These are phyloP conservation scores for Penicillium parvum DNA, from an alignment of 495 filamentous ascomycete species.

Conservation along the genomic window DNA sequence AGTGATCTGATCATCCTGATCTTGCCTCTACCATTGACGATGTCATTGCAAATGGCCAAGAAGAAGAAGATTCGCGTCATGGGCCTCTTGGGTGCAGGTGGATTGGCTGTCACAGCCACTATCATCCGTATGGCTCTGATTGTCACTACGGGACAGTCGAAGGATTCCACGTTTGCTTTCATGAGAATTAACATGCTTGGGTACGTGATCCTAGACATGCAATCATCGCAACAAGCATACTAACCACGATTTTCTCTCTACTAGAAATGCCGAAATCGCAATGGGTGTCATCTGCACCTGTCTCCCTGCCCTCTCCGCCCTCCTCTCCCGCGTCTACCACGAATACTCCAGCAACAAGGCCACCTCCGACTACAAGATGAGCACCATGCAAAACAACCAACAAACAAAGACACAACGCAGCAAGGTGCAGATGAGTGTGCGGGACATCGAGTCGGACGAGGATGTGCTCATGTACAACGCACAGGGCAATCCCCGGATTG, in stretches of 20 bases:
- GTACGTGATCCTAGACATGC: constrained; percentile 12
- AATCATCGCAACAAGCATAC: background rate
- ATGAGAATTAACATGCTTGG: constrained; percentile 36
- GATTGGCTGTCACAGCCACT: constrained; percentile 35
- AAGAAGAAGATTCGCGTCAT: constrained; percentile 34
- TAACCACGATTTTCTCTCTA: background rate
- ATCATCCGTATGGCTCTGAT: constrained; percentile 34
- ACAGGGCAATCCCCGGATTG: constrained; percentile 21
- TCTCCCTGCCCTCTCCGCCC: constrained; percentile 33
- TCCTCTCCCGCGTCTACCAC: constrained; percentile 15
- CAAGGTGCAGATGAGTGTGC: constrained; percentile 14
- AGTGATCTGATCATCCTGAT: constrained; percentile 35
- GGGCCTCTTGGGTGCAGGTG: constrained; percentile 34
- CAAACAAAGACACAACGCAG: constrained; percentile 7
- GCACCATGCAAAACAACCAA: constrained; percentile 15
- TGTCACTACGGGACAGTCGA: constrained; percentile 25
- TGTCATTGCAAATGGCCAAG: constrained; percentile 28
- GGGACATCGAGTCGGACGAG: constrained; percentile 17
- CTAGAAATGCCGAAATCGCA: constrained; percentile 35
- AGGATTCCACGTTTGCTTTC: constrained; percentile 32
- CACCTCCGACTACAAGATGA: constrained; percentile 17
- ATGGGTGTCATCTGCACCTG: constrained; percentile 40
- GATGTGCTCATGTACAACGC: constrained; percentile 24
- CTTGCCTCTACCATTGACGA: constrained; percentile 25
- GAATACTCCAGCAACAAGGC: constrained; percentile 23